Percentiles rank a stretch among this genome's conserved stretches.
Evolutionary conservation across 1,139 yeast species (phyloP).

Genomic region (Blastobotrys petasosporus): DNA sequence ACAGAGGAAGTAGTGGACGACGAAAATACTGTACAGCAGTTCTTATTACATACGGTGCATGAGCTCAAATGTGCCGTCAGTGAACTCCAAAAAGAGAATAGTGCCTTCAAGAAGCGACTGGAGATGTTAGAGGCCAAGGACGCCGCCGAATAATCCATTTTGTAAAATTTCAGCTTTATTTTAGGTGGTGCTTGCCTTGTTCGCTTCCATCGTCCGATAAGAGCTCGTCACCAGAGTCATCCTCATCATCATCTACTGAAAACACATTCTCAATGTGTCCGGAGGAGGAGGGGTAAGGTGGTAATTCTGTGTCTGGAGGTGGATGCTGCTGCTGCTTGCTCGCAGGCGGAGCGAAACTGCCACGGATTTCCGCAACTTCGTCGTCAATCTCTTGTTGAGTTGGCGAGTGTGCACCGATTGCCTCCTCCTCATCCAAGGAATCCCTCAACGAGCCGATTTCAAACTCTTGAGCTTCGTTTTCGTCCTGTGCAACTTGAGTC

Average conservation of each 20-base stretch:
- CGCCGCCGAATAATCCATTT: not conserved
- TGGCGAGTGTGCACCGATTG: constrained; percentile 12
- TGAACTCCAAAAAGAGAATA: not conserved
- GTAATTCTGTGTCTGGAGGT: not conserved
- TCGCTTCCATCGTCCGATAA: constrained; percentile 5
- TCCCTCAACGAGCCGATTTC: constrained; percentile 41
- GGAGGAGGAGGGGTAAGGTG: not conserved
- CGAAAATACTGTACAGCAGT: not conserved
- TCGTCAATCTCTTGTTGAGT: constrained; percentile 10
- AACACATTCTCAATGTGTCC: constrained; percentile 5
- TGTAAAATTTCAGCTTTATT: not conserved
- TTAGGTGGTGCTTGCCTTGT: not conserved
- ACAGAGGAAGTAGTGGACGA: not conserved
- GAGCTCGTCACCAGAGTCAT: constrained; percentile 2
- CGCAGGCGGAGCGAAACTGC: constrained; percentile 7
- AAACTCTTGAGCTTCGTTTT: constrained; percentile 55
- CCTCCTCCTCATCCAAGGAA: constrained; percentile 33
- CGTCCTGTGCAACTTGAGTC: constrained; percentile 82
- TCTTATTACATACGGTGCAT: not conserved
- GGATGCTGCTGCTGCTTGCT: constrained; percentile 2
- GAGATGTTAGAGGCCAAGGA: not conserved
- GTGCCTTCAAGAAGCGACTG: not conserved
- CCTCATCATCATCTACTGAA: constrained; percentile 14
- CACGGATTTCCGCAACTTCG: constrained; percentile 7
- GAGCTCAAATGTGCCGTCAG: not conserved